These are phyloP conservation scores for Hawksworthiomyces lignivorus DNA, from an alignment of 2,329 filamentous ascomycete genomes.

Conservation along the genomic window DNA sequence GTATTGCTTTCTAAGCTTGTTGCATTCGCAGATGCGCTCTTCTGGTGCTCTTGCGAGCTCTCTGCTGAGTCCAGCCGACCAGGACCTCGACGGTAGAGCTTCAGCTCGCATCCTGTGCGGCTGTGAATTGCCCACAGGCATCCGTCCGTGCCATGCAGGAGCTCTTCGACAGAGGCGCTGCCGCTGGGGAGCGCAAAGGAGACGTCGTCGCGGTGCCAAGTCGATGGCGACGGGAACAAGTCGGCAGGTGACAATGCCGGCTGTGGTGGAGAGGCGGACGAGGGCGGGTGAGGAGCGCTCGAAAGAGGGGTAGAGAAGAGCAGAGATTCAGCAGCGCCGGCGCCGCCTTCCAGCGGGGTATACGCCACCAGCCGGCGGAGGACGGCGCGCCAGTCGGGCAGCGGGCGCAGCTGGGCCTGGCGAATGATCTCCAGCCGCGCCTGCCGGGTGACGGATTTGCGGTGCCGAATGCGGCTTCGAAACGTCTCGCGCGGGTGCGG, in stretches of 20 bases:
- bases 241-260: background rate
- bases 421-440: constrained; percentile 28
- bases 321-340: background rate
- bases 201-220: constrained; percentile 15
- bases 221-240: background rate
- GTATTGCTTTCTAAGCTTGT: background rate
- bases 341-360: constrained; percentile 20
- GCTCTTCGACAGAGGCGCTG: constrained; percentile 11
- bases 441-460: constrained; percentile 27
- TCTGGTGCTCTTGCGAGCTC: too few species aligned
- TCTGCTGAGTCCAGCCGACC: too few species aligned
- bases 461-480: constrained; percentile 16
- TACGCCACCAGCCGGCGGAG: constrained; percentile 29
- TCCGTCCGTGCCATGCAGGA: constrained; percentile 15
- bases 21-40: too few species aligned
- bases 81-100: constrained; percentile 12
- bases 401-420: constrained; percentile 19
- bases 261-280: background rate
- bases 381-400: constrained; percentile 32
- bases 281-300: background rate
- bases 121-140: constrained; percentile 22
- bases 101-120: constrained; percentile 20
- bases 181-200: constrained; percentile 19
- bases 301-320: background rate
- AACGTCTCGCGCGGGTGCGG: constrained; percentile 16